phyloP scores from a whole-genome alignment of 495 filamentous ascomycete genomes.

The Trichoderma orchidacearum region DNA sequence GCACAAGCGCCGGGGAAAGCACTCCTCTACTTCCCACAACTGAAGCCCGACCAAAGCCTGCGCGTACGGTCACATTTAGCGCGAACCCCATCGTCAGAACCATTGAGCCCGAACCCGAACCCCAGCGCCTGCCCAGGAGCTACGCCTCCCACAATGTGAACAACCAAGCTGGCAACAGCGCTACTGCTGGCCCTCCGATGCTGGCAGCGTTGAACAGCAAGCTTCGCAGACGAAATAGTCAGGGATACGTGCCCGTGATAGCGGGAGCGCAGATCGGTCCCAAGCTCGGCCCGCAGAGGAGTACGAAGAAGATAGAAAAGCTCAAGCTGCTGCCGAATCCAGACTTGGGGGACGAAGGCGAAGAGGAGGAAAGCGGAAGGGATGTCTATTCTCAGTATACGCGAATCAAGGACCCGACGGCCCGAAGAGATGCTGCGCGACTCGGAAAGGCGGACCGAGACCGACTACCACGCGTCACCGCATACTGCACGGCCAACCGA shows the following conservation, averaged over 20 bases:
- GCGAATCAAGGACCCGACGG: slow-evolving; percentile 91
- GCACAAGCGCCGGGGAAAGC: slow-evolving; percentile 5
- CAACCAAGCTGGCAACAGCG: slow-evolving; percentile 10
- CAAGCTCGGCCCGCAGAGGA: slow-evolving; percentile 91
- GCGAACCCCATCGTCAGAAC: slow-evolving; percentile 34
- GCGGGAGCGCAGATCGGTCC: slow-evolving; percentile 28
- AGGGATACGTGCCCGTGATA: slow-evolving; percentile 44
- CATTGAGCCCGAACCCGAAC: slow-evolving; percentile 28
- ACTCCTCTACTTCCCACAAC: slow-evolving; percentile 23
- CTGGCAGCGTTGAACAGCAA: slow-evolving; percentile 77
- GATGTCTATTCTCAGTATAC: slow-evolving; percentile 92
- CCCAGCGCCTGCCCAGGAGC: slow-evolving; percentile 5
- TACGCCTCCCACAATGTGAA: not conserved
- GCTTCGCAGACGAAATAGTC: slow-evolving; percentile 72
- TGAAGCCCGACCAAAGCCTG: slow-evolving; percentile 18
- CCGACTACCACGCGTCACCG: slow-evolving; percentile 77
- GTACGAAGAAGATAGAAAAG: slow-evolving; percentile 90
- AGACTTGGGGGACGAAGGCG: slow-evolving; percentile 58
- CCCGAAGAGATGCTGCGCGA: slow-evolving; percentile 80
- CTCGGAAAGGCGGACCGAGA: slow-evolving; percentile 89
- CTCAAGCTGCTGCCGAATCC: slow-evolving; percentile 88
- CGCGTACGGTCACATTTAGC: slow-evolving; percentile 35
- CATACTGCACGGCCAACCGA: slow-evolving; percentile 85
- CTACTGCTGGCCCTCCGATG: slow-evolving; percentile 43
- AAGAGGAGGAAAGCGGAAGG: slow-evolving; percentile 78